Evolutionary conservation across 2,329 filamentous ascomycete genomes (phyloP), one percentile per base, ranked within the genome.

Genomic region (Aspergillaceae sp.): DNA sequence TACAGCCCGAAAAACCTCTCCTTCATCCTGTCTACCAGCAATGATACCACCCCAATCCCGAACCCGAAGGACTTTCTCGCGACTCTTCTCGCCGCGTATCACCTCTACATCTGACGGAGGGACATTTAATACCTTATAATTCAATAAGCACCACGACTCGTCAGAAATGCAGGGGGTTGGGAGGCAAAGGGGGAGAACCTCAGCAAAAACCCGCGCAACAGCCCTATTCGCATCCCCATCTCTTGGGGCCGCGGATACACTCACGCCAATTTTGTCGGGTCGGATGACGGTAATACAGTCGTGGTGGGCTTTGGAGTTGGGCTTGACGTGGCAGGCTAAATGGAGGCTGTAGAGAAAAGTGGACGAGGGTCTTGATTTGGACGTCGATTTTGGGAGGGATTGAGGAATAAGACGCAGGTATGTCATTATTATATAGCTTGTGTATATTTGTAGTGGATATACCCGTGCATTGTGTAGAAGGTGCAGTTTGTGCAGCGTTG

Each of bases 151-250:
- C 19, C 19, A 19, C 19, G 19, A 29, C 29, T 34, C 7, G 29
- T 38, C 5, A 41, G 40, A 43, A 3, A 40, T 9, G 27, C 26
- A 44, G 10, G 27, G 28, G 34, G 2, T 4, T 36, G 40, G 51
- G 65, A 51, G 55, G 81, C 2, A 37, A 44, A 10, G 28, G 29
- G 29, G 1, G 4, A 32, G 51, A 55, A 81, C 80, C 57, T 79
- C 69, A 51, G 82, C 82, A 46, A 88, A 67, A 4, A 87, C 65
- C 34, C 75, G 70, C 42, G 80, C 66, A 2, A 86, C 79, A 4
- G 83, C 83, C 58, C 76, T 77, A 59, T 87, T 87, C 4, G 84
- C 79, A 58, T 85, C 80, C 9, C 83, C 82, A 9, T 86, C 80
- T 49, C 75, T 74, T 7, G 84, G 74, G 51, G 76, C 80, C 0